These are phyloP conservation scores for Botryosphaeria dothidea DNA, from an alignment of 2,329 filamentous ascomycete genomes.

Conservation along the genomic window DNA sequence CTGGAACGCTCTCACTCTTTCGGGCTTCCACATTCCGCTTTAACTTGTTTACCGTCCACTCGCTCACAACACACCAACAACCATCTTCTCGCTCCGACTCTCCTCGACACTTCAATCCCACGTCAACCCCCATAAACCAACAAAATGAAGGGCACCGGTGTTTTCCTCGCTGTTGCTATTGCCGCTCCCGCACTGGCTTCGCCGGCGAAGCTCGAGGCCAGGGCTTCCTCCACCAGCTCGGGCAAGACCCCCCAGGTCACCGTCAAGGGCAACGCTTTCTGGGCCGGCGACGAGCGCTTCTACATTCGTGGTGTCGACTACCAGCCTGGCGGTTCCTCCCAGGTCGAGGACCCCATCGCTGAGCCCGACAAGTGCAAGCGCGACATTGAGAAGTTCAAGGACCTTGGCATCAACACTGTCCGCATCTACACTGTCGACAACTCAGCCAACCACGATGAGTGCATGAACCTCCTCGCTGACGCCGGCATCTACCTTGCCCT, in stretches of 20 bases:
- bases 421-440: slow-evolving; percentile 95
- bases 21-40: slow-evolving; percentile 14
- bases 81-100: neutral
- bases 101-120: neutral
- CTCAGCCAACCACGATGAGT: slow-evolving; percentile 74
- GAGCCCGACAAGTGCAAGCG: slow-evolving; percentile 70
- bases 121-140: neutral
- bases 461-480: slow-evolving; percentile 78
- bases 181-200: slow-evolving; percentile 49
- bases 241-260: slow-evolving; percentile 55
- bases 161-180: slow-evolving; percentile 49
- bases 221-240: slow-evolving; percentile 40
- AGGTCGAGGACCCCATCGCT: slow-evolving; percentile 72
- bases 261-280: slow-evolving; percentile 68
- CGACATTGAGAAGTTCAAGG: slow-evolving; percentile 79
- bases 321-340: slow-evolving; percentile 64
- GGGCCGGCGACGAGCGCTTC: slow-evolving; percentile 61
- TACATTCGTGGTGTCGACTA: slow-evolving; percentile 66
- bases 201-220: slow-evolving; percentile 34
- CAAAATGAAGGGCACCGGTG: slow-evolving; percentile 57
- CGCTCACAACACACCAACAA: neutral
- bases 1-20: slow-evolving; percentile 20
- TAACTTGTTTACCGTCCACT: slow-evolving; percentile 3
- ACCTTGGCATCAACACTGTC: slow-evolving; percentile 85
- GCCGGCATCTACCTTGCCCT: slow-evolving; percentile 91